These are phyloP conservation scores for Arthonia radiata DNA, from an alignment of 495 filamentous ascomycete genomes.

Conservation along the genomic window DNA sequence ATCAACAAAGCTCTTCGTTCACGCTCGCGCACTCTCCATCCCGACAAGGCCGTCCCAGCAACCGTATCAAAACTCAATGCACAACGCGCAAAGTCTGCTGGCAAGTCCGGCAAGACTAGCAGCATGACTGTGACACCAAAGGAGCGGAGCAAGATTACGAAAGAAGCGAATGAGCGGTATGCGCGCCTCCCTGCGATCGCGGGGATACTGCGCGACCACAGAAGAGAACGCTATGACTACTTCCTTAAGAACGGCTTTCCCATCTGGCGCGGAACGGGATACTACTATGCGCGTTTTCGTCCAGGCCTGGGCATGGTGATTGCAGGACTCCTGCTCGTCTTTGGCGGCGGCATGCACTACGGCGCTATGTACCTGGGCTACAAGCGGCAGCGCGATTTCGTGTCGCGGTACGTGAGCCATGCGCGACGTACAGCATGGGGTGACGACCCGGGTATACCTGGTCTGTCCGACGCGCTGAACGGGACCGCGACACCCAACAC, in stretches of 20 bases:
- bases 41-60: constrained; percentile 79
- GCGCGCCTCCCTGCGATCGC: constrained; percentile 59
- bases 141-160: constrained; percentile 44
- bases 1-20: constrained; percentile 86
- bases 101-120: constrained; percentile 26
- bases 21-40: constrained; percentile 57
- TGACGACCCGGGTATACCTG: constrained; percentile 38
- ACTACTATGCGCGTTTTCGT: constrained; percentile 86
- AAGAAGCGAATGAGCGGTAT: constrained; percentile 55
- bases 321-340: constrained; percentile 56
- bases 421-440: constrained; percentile 79
- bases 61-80: constrained; percentile 49
- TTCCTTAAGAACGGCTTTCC: constrained; percentile 91
- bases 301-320: constrained; percentile 73
- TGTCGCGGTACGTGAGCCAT: constrained; percentile 72
- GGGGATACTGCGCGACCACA: constrained; percentile 53
- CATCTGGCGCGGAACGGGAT: constrained; percentile 86
- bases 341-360: constrained; percentile 71
- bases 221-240: constrained; percentile 74
- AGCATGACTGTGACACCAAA: constrained; percentile 39
- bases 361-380: constrained; percentile 57
- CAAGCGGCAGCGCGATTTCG: constrained; percentile 74
- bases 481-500: constrained; percentile 15
- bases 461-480: constrained; percentile 31
- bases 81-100: constrained; percentile 25